phyloP scores from a whole-genome alignment of 2,329 filamentous ascomycete species.

The Fusarium temperatum region DNA sequence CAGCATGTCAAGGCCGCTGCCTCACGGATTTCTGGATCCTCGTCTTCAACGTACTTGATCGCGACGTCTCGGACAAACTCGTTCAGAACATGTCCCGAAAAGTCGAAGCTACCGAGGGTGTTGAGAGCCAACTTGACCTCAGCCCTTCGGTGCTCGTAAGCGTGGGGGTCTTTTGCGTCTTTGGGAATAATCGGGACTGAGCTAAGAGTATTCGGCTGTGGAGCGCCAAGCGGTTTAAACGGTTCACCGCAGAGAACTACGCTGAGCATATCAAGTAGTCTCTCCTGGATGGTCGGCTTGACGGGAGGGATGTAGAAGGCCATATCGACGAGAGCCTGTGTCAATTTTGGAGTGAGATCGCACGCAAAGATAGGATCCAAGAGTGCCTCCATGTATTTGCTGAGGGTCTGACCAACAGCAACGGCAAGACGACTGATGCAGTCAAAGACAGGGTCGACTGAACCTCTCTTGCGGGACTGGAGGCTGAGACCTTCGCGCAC shows the following conservation, averaged over 20 bases:
- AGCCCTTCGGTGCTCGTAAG: conserved; percentile 81
- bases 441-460: conserved; percentile 87
- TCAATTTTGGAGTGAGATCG: conserved; percentile 91
- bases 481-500: conserved; percentile 89
- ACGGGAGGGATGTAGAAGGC: conserved; percentile 98
- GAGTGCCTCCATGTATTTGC: conserved; percentile 97
- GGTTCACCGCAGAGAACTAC: conserved; percentile 91
- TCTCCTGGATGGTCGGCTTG: conserved; percentile 91
- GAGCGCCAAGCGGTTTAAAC: conserved; percentile 91
- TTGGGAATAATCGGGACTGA: conserved; percentile 85
- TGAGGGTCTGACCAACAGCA: conserved; percentile 93
- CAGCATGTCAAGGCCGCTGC: conserved; percentile 97
- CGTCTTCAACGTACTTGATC: conserved; percentile 97
- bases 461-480: conserved; percentile 73
- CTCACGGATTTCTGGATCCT: conserved; percentile 91
- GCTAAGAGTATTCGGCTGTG: conserved; percentile 80
- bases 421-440: conserved; percentile 97
- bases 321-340: conserved; percentile 96
- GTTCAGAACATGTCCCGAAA: conserved; percentile 90
- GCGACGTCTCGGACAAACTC: conserved; percentile 99
- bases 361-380: conserved; percentile 97
- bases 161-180: conserved; percentile 84
- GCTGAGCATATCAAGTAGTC: conserved; percentile 93
- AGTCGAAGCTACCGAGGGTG: conserved; percentile 98
- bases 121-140: conserved; percentile 94